Evolutionary conservation across 306 rosid species (phyloP).

Genomic region (Betula pendula): DNA sequence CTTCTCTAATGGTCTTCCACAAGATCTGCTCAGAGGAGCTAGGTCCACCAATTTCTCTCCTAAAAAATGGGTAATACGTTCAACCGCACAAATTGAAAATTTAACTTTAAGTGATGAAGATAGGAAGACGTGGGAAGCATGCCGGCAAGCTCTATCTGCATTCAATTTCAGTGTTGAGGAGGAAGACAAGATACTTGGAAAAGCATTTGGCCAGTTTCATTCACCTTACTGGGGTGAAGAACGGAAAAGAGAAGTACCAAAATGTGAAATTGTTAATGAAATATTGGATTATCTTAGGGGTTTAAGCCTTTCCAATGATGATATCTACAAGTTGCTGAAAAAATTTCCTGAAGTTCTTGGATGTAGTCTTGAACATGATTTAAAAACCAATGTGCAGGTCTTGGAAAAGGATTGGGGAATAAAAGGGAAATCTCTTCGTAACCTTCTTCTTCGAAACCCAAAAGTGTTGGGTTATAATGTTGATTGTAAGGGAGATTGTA

Average conservation of each 20-base stretch:
- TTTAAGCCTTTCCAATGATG: constrained; percentile 74
- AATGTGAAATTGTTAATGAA: constrained; percentile 46
- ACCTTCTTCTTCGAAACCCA: constrained; percentile 83
- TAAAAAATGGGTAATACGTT: constrained; percentile 55
- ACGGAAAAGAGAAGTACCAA: constrained; percentile 60
- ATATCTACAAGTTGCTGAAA: constrained; percentile 73
- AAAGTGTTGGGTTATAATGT: constrained; percentile 81
- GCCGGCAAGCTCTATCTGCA: constrained; percentile 53
- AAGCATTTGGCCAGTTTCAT: constrained; percentile 79
- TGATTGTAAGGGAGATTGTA: constrained; percentile 92
- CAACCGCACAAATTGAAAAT: constrained; percentile 55
- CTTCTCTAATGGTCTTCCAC: constrained; percentile 31
- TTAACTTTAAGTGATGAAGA: constrained; percentile 51
- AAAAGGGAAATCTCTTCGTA: constrained; percentile 70
- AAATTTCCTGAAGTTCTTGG: constrained; percentile 95
- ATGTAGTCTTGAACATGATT: constrained; percentile 69
- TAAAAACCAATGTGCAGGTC: constrained; percentile 64
- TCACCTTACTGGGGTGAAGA: constrained; percentile 98
- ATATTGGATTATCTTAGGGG: constrained; percentile 66
- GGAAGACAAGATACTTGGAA: constrained; percentile 82
- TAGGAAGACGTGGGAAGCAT: constrained; percentile 65
- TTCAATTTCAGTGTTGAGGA: constrained; percentile 66
- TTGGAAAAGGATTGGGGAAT: constrained; percentile 79
- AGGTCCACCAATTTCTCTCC: constrained; percentile 32
- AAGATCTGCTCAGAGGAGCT: constrained; percentile 29